phyloP scores from a whole-genome alignment of 2,329 filamentous ascomycete species.

The Xylariaceae sp. region DNA sequence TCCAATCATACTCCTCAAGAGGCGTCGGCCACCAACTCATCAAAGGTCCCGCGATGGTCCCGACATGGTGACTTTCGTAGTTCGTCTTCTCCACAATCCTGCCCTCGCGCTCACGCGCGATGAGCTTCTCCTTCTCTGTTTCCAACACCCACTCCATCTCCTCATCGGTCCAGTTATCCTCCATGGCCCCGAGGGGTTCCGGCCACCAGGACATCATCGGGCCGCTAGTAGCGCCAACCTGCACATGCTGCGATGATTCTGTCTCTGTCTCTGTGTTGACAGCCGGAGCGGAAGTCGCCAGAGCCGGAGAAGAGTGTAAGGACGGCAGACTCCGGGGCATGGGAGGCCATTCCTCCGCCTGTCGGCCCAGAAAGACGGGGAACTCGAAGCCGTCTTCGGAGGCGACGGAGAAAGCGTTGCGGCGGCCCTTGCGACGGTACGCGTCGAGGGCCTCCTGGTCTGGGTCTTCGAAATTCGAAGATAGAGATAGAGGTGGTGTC shows the following conservation, averaged over 20 bases:
- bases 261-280: conserved; percentile 1
- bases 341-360: conserved; percentile 31
- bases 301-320: neutral
- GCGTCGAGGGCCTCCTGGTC: conserved; percentile 14
- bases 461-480: neutral
- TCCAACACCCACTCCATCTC: conserved; percentile 19
- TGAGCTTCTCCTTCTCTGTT: conserved; percentile 14
- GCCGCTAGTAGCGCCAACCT: conserved; percentile 30
- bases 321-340: neutral
- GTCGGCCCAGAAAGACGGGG: conserved; percentile 41
- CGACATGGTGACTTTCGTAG: conserved; percentile 24
- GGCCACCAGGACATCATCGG: conserved; percentile 43
- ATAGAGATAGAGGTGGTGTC: conserved; percentile 27
- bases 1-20: conserved; percentile 36
- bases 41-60: conserved; percentile 31
- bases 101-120: conserved; percentile 12
- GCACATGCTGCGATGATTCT: conserved; percentile 6
- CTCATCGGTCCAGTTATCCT: conserved; percentile 34
- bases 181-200: conserved; percentile 32
- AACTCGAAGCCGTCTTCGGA: conserved; percentile 40
- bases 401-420: conserved; percentile 30
- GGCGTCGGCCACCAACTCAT: conserved; percentile 40
- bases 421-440: conserved; percentile 24
- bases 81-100: conserved; percentile 2
- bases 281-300: neutral